These are phyloP conservation scores for Papiliotrema terrestris DNA, from an alignment of 1,284 basidiomycete genomes.

Conservation along the genomic window DNA sequence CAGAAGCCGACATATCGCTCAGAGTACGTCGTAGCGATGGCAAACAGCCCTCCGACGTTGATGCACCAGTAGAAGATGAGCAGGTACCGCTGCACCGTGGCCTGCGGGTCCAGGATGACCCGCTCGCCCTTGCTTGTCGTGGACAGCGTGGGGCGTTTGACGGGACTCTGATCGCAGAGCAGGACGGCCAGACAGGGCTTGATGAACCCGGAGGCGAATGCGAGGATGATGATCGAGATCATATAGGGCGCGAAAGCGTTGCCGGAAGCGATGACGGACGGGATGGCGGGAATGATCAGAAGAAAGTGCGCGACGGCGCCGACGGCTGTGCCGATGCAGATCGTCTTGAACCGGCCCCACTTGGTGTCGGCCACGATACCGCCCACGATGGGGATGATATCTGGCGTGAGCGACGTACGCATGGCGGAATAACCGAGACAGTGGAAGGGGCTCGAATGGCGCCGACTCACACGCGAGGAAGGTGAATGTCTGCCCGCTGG, in stretches of 20 bases:
- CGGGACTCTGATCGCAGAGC: conserved; percentile 47
- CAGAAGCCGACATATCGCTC: conserved; percentile 49
- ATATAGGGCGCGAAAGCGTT: conserved; percentile 39
- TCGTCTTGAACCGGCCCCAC: conserved; percentile 72
- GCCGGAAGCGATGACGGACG: conserved; percentile 32
- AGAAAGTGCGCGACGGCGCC: conserved; percentile 42
- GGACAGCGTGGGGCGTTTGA: conserved; percentile 32
- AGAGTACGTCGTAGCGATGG: conserved; percentile 41
- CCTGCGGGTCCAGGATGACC: conserved; percentile 46
- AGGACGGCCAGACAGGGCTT: conserved; percentile 43
- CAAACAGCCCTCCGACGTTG: conserved; percentile 48
- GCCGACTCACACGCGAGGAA: conserved; percentile 13
- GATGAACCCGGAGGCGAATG: conserved; percentile 47
- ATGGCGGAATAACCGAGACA: not conserved
- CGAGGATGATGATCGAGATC: conserved; percentile 45
- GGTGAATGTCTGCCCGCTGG: conserved; percentile 26
- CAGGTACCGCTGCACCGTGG: conserved; percentile 43
- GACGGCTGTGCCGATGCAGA: conserved; percentile 52
- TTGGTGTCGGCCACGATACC: conserved; percentile 66
- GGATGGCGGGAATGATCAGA: conserved; percentile 44
- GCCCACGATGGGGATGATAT: conserved; percentile 36
- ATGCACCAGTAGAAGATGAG: conserved; percentile 43
- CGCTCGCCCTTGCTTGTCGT: conserved; percentile 39
- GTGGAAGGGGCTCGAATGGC: not conserved
- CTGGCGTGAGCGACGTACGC: conserved; percentile 1